Conservation (phyloP, 331 rosid genomes). For the Telfairia occidentalis region DNA sequence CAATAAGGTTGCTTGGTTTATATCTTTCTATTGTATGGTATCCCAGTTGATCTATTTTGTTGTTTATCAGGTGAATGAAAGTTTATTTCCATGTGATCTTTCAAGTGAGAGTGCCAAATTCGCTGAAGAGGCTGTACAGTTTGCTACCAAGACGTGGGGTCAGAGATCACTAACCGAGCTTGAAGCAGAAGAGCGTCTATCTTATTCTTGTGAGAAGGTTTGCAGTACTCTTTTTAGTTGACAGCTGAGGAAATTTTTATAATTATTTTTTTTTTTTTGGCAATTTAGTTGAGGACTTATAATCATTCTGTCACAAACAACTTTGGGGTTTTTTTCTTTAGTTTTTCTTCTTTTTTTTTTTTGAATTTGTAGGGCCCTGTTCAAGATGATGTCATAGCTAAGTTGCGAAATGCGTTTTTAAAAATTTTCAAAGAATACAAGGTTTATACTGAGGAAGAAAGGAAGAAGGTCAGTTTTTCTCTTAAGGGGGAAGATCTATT, state of each 20-base stretch:
- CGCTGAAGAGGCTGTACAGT: conserved; percentile 65
- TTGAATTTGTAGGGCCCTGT: conserved; percentile 64
- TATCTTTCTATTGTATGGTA: not conserved
- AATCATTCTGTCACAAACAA: not conserved
- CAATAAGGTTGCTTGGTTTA: not conserved
- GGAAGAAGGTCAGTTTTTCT: conserved; percentile 51
- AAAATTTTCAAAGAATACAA: conserved; percentile 75
- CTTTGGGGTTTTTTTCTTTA: not conserved
- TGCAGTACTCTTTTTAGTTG: not conserved
- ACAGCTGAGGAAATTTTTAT: not conserved
- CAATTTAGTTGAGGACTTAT: not conserved
- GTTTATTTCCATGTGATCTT: conserved; percentile 73
- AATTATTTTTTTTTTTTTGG: not conserved
- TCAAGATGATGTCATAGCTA: conserved; percentile 72
- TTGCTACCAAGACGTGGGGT: conserved; percentile 86
- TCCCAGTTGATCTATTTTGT: conserved; percentile 18
- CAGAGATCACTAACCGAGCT: conserved; percentile 82
- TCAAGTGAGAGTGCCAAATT: conserved; percentile 49
- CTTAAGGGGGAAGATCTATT: not conserved
- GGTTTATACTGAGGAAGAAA: conserved; percentile 79
- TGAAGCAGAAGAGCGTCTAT: conserved; percentile 94
- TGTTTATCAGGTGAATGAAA: conserved; percentile 62
- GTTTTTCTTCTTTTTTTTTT: not conserved
- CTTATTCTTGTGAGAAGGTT: conserved; percentile 92
- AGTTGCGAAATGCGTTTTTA: conserved; percentile 62